Conservation (phyloP, 805 yeast species). For the Pachysolen tannophilus region DNA sequence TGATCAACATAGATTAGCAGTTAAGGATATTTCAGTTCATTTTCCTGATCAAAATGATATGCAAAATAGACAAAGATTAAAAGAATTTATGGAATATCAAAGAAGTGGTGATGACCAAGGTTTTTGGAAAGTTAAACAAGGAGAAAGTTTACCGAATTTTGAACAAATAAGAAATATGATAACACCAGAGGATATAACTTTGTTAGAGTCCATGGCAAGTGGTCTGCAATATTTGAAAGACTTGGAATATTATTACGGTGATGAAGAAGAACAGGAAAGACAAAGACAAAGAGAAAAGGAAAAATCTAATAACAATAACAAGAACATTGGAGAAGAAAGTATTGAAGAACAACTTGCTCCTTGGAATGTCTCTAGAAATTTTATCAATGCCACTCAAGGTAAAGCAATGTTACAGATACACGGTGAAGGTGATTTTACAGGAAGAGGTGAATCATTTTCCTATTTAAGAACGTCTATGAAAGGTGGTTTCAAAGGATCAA, state of each 20-base stretch:
- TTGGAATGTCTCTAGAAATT: conserved; percentile 91
- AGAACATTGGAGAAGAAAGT: conserved; percentile 33
- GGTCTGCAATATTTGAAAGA: conserved; percentile 90
- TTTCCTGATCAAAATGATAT: conserved; percentile 97
- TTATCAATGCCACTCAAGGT: conserved; percentile 89
- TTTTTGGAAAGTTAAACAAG: conserved; percentile 79
- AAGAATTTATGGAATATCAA: conserved; percentile 97
- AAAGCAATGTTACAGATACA: conserved; percentile 93
- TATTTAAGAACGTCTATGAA: conserved; percentile 90
- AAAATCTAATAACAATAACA: conserved; percentile 7
- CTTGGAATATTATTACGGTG: conserved; percentile 44
- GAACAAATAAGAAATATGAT: conserved; percentile 78
- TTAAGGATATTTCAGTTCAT: conserved; percentile 82
- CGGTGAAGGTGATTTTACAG: conserved; percentile 94
- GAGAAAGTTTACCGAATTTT: conserved; percentile 61
- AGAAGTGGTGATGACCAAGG: conserved; percentile 93
- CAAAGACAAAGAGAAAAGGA: conserved; percentile 6
- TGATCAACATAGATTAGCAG: conserved; percentile 66
- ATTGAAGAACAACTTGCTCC: conserved; percentile 84
- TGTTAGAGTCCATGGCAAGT: conserved; percentile 85
- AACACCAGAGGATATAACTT: conserved; percentile 82
- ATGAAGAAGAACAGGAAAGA: conserved; percentile 22
- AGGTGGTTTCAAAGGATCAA: conserved; percentile 57
- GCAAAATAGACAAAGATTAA: conserved; percentile 91
- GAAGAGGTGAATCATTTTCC: conserved; percentile 83